Evolutionary conservation across 2,329 filamentous ascomycete genomes (phyloP).

Genomic region (Raffaelea ambrosiae): DNA sequence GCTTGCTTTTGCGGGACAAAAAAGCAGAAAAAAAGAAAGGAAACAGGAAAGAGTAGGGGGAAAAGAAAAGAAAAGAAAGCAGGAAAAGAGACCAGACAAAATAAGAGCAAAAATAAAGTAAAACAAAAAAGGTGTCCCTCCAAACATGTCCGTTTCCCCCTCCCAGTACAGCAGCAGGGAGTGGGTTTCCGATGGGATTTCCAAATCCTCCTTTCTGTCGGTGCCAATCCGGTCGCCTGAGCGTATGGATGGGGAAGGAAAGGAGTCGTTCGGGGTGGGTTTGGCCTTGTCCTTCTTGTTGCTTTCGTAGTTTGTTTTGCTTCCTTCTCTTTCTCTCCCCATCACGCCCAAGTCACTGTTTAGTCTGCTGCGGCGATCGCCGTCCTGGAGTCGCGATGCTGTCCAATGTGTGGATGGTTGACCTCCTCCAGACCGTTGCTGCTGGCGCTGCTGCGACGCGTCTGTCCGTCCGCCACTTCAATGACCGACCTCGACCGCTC

Average conservation of each 20-base stretch:
- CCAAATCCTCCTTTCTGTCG: background rate
- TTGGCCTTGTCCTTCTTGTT: background rate
- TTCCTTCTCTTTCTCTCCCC: background rate
- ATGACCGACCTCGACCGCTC: conserved; percentile 11
- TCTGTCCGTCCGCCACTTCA: conserved; percentile 6
- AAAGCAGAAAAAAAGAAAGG: too few species aligned
- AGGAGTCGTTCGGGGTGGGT: too few species aligned
- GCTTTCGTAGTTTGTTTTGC: background rate
- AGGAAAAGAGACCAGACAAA: too few species aligned
- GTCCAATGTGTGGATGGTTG: background rate
- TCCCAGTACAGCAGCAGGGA: too few species aligned
- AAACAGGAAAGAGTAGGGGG: too few species aligned
- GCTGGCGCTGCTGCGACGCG: background rate
- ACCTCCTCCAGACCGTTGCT: background rate
- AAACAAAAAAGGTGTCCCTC: too few species aligned
- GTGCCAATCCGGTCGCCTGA: too few species aligned
- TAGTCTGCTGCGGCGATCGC: background rate
- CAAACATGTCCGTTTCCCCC: too few species aligned
- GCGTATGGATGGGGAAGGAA: too few species aligned
- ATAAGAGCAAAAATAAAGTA: too few species aligned
- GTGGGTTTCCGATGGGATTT: background rate
- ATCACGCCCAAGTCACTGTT: background rate
- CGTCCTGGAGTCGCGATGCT: background rate
- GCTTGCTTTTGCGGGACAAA: too few species aligned
- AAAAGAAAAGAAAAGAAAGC: too few species aligned